Conservation (phyloP, 2,329 filamentous ascomycete genomes). For the Zymoseptoria tritici region DNA sequence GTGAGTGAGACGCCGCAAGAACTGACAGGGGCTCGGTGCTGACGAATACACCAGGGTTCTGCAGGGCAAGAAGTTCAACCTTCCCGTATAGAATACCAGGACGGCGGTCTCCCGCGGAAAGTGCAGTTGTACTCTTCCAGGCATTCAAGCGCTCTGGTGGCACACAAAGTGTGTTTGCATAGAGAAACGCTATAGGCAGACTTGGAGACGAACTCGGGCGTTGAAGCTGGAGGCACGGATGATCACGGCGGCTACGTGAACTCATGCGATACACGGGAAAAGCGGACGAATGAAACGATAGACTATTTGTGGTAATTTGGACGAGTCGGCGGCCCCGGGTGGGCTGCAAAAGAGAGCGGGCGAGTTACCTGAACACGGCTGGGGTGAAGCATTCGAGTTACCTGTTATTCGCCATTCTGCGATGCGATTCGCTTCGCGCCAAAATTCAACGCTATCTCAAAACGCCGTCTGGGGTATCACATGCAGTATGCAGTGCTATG, state of each 20-base stretch:
- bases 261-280: background rate
- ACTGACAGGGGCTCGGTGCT: background rate
- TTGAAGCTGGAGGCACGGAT: background rate
- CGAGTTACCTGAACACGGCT: background rate
- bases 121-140: background rate
- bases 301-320: background rate
- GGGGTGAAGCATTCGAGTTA: background rate
- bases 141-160: background rate
- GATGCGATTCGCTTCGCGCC: background rate
- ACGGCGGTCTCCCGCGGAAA: background rate
- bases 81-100: slow-evolving; percentile 39
- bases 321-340: background rate
- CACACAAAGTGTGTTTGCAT: background rate
- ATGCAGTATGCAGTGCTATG: background rate
- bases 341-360: background rate
- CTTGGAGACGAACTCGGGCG: background rate
- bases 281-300: background rate
- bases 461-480: background rate
- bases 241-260: background rate
- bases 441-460: background rate
- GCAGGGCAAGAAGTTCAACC: slow-evolving; percentile 49
- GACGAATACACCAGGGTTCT: slow-evolving; percentile 35
- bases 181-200: background rate
- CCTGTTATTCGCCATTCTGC: background rate
- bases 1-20: slow-evolving; percentile 38